Evolutionary conservation across 352 stramenopile species (phyloP).

Genomic region (Blastocystis sp.): DNA sequence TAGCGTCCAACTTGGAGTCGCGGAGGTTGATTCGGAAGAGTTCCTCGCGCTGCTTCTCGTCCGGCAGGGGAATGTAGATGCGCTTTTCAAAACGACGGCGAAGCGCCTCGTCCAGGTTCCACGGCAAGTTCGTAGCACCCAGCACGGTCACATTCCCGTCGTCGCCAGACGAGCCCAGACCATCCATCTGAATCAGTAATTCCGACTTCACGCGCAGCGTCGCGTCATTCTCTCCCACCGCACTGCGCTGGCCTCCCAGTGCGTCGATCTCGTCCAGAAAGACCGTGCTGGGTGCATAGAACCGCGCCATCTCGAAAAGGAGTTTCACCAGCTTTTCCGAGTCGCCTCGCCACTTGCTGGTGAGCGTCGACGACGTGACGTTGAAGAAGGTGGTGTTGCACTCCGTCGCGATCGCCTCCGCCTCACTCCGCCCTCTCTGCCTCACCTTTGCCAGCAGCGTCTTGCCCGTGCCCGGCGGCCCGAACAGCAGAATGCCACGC

Average conservation of each 20-base stretch:
- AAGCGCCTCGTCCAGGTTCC: slow-evolving; percentile 92
- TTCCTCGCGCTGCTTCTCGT: slow-evolving; percentile 71
- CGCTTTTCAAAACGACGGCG: slow-evolving; percentile 88
- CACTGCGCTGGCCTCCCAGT: slow-evolving; percentile 43
- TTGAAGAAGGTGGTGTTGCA: slow-evolving; percentile 97
- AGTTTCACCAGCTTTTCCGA: slow-evolving; percentile 91
- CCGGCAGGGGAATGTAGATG: slow-evolving; percentile 84
- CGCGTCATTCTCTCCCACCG: slow-evolving; percentile 73
- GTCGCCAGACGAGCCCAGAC: slow-evolving; percentile 69
- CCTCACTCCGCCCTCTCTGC: neutral
- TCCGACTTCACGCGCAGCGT: slow-evolving; percentile 89
- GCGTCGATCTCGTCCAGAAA: slow-evolving; percentile 98
- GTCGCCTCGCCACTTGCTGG: slow-evolving; percentile 85
- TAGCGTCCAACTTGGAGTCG: slow-evolving; percentile 72
- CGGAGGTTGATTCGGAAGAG: slow-evolving; percentile 73
- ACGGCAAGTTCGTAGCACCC: slow-evolving; percentile 90
- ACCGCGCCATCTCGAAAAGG: slow-evolving; percentile 94
- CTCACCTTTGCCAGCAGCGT: slow-evolving; percentile 74
- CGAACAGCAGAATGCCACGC: slow-evolving; percentile 84
- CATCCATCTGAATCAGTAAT: slow-evolving; percentile 94
- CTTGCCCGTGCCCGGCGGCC: slow-evolving; percentile 83
- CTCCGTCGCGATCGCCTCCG: slow-evolving; percentile 83
- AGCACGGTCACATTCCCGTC: slow-evolving; percentile 80
- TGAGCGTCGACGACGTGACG: slow-evolving; percentile 84
- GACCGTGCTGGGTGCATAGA: slow-evolving; percentile 92